Evolutionary conservation across 805 yeast genomes (phyloP).

Genomic region (Lachancea sp.): DNA sequence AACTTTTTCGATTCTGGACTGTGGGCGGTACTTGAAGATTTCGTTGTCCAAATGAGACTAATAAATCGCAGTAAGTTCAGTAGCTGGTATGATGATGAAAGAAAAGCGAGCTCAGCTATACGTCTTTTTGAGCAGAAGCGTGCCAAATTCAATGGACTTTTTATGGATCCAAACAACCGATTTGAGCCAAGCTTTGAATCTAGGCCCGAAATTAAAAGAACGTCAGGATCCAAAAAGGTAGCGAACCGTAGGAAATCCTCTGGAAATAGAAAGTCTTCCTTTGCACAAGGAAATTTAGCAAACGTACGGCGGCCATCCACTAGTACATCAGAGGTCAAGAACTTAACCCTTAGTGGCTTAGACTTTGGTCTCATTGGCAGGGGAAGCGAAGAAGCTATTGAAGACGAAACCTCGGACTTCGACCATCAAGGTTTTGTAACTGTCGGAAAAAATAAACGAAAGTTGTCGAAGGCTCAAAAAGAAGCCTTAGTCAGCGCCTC

Average conservation of each 20-base stretch:
- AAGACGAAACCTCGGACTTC: slow-evolving; percentile 12
- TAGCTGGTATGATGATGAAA: slow-evolving; percentile 30
- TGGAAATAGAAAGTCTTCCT: slow-evolving; percentile 1
- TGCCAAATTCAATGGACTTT: slow-evolving; percentile 36
- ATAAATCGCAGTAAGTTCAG: slow-evolving; percentile 4
- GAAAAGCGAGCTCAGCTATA: slow-evolving; percentile 24
- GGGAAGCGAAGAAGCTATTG: slow-evolving; percentile 24
- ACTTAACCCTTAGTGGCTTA: background rate
- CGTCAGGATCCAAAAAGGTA: slow-evolving; percentile 13
- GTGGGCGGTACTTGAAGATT: slow-evolving; percentile 24
- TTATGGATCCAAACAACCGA: slow-evolving; percentile 32
- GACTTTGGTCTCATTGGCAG: background rate
- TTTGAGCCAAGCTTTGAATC: slow-evolving; percentile 37
- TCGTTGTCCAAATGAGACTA: slow-evolving; percentile 9
- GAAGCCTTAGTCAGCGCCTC: no score
- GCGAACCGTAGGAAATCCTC: slow-evolving; percentile 13
- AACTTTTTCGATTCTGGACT: slow-evolving; percentile 19
- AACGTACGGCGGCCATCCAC: slow-evolving; percentile 11
- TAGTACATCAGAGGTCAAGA: slow-evolving; percentile 1
- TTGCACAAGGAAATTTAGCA: slow-evolving; percentile 5
- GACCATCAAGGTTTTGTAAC: slow-evolving; percentile 32
- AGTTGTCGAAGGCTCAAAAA: slow-evolving; percentile 20
- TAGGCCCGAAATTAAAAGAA: slow-evolving; percentile 12
- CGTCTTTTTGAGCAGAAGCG: slow-evolving; percentile 34
- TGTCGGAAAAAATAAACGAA: slow-evolving; percentile 31